These are phyloP conservation scores for Hyaloscypha hepaticicola DNA, from an alignment of 495 filamentous ascomycete genomes.

Conservation along the genomic window DNA sequence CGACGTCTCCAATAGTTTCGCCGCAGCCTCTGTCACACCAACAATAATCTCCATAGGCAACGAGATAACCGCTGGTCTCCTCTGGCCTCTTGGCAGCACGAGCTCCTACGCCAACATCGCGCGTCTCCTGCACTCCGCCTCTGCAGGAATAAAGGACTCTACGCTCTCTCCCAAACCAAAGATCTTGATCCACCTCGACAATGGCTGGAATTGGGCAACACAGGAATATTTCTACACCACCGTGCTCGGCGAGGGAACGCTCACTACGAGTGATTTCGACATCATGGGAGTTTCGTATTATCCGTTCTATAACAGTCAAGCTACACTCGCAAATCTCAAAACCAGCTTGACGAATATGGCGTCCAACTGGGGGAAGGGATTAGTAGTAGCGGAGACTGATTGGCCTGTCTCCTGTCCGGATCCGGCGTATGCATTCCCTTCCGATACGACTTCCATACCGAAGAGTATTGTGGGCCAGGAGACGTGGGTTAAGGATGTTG, in stretches of 20 bases:
- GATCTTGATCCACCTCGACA: slow-evolving; percentile 69
- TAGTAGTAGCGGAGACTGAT: slow-evolving; percentile 65
- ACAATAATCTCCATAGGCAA: slow-evolving; percentile 68
- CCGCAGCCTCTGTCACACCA: slow-evolving; percentile 50
- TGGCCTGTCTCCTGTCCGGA: slow-evolving; percentile 62
- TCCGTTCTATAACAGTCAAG: slow-evolving; percentile 59
- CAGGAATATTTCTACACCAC: slow-evolving; percentile 63
- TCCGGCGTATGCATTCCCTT: slow-evolving; percentile 55
- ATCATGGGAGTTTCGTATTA: slow-evolving; percentile 71
- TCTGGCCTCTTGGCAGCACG: slow-evolving; percentile 60
- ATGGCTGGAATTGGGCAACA: slow-evolving; percentile 66
- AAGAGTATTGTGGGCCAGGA: slow-evolving; percentile 61
- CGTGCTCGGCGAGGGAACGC: slow-evolving; percentile 50
- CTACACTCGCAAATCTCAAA: slow-evolving; percentile 55
- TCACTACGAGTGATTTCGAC: slow-evolving; percentile 59
- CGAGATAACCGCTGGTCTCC: slow-evolving; percentile 62
- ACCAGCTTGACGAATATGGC: slow-evolving; percentile 58
- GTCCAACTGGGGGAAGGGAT: slow-evolving; percentile 55
- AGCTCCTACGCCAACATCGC: slow-evolving; percentile 58
- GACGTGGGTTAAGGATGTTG: slow-evolving; percentile 55
- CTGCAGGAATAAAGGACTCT: slow-evolving; percentile 61
- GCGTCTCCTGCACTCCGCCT: slow-evolving; percentile 58
- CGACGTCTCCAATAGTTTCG: slow-evolving; percentile 59
- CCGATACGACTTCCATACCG: slow-evolving; percentile 55
- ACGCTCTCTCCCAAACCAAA: slow-evolving; percentile 52